Conservation (phyloP, 257 asterid species). For the Osmanthus fragrans region DNA sequence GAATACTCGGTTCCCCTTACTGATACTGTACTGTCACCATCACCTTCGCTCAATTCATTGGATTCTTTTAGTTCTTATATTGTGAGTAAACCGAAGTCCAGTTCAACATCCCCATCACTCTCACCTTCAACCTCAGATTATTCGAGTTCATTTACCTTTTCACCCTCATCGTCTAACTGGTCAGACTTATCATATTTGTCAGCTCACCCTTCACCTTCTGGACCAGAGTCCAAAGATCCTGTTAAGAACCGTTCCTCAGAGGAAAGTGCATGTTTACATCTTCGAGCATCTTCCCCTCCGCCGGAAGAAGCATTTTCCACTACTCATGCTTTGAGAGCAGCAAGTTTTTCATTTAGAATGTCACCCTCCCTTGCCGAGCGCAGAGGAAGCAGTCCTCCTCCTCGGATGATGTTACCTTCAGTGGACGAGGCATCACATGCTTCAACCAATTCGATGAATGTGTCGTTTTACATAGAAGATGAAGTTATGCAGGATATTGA, state of each 20-base stretch:
- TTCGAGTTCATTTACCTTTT: conserved; percentile 74
- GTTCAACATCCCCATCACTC: conserved; percentile 62
- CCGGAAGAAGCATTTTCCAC: conserved; percentile 34
- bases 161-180: conserved; percentile 90
- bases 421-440: conserved; percentile 47
- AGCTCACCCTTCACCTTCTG: conserved; percentile 67
- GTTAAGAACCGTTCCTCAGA: conserved; percentile 32
- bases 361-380: conserved; percentile 52
- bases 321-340: conserved; percentile 26
- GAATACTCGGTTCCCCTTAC: conserved; percentile 26
- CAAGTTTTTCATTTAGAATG: conserved; percentile 31
- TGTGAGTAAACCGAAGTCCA: conserved; percentile 48
- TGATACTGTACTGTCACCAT: conserved; percentile 43
- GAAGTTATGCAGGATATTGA: conserved; percentile 38
- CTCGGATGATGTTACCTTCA: conserved; percentile 51
- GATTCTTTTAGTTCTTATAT: conserved; percentile 59
- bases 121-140: conserved; percentile 82
- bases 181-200: conserved; percentile 70
- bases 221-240: conserved; percentile 34
- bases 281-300: conserved; percentile 27
- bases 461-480: conserved; percentile 33
- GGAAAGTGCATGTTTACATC: conserved; percentile 34
- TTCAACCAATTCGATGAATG: conserved; percentile 44
- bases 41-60: conserved; percentile 56
- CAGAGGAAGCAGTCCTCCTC: conserved; percentile 49